Conservation (phyloP, 495 filamentous ascomycete genomes). For the Cudoniella acicularis region DNA sequence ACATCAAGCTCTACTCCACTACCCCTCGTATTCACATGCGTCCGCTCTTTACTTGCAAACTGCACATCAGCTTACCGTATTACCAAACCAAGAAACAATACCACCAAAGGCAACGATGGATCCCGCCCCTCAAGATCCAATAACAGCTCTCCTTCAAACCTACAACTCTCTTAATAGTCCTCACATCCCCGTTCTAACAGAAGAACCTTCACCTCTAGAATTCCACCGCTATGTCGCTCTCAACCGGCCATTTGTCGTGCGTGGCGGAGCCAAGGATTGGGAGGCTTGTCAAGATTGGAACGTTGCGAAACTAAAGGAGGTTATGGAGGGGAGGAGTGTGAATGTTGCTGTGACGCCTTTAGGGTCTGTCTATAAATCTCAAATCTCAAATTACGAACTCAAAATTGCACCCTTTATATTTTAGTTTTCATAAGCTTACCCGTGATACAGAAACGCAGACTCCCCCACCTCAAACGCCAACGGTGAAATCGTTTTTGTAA, state of each 20-base stretch:
- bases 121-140: constrained; percentile 1
- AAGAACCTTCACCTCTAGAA: constrained; percentile 63
- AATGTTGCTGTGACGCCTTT: constrained; percentile 68
- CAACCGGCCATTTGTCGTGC: constrained; percentile 68
- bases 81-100: no score
- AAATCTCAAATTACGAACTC: not conserved
- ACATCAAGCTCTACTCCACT: not conserved
- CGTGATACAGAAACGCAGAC: constrained; percentile 53
- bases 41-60: no score
- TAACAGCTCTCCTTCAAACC: constrained; percentile 53
- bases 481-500: constrained; percentile 45
- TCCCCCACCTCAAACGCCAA: constrained; percentile 42
- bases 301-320: constrained; percentile 45
- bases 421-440: no score
- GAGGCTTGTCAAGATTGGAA: constrained; percentile 56
- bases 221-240: constrained; percentile 66
- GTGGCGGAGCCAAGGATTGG: constrained; percentile 55
- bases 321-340: constrained; percentile 48
- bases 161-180: constrained; percentile 66
- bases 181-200: constrained; percentile 50
- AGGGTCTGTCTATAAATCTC: constrained; percentile 41
- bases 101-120: not conserved
- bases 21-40: not conserved
- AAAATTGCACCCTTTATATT: not conserved
- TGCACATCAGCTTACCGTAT: no score